Base-by-base conservation (phyloP, 495 filamentous ascomycete species). In the Copromyces sp. region DNA sequence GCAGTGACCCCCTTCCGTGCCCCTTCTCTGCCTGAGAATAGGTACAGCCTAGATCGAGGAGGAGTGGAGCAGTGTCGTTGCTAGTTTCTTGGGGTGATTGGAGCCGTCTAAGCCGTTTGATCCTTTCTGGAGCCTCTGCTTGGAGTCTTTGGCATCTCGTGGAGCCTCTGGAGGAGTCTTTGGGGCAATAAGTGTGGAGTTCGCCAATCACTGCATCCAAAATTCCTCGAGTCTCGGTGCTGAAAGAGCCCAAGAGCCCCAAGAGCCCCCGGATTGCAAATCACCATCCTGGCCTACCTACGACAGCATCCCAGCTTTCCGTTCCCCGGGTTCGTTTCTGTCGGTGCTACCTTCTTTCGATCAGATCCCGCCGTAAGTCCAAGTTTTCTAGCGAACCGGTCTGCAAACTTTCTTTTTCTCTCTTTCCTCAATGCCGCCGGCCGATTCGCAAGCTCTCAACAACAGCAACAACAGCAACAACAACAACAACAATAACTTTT, bases 391-490 rank as follows among this genome's bases (percentile, higher is more conserved):
- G 29, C 53, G 53, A 65, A 61, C 53, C 53, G 24, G 53, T 61
- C 53, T 32, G 29, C 53, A 65, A 65, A 35, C 53, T 65, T 65
- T 65, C 29, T 35, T 35, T 65, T 37, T 32, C 44, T 16, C 20
- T 45, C 9, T 40, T 68, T 37, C 17, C 44, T 17, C 44, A 29
- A 81, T 80, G 80, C 79, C 80, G 70, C 71, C 75, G 16, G 70
- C 71, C 77, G 71, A 77, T 70, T 20, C 72, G 7, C 74, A 76
- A 47, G 69, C 39, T 42, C 53, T 65, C 53, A 61, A 35, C 53
- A 24, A 24, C 24, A 24, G 24, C 24, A 24, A 24, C 24, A 24
- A 24, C 24, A 24, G 1, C 24, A 24, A 24, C 24, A 24, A 24
- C 24, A 24, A 24, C 24, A 74, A 59, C 38, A 70, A 73, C 70